A percentile compares a stretch with the other conserved stretches of the same genome.
These are phyloP conservation scores for Stephanodiscus triporus DNA, from an alignment of 108 stramenopile genomes.

Conservation along the genomic window DNA sequence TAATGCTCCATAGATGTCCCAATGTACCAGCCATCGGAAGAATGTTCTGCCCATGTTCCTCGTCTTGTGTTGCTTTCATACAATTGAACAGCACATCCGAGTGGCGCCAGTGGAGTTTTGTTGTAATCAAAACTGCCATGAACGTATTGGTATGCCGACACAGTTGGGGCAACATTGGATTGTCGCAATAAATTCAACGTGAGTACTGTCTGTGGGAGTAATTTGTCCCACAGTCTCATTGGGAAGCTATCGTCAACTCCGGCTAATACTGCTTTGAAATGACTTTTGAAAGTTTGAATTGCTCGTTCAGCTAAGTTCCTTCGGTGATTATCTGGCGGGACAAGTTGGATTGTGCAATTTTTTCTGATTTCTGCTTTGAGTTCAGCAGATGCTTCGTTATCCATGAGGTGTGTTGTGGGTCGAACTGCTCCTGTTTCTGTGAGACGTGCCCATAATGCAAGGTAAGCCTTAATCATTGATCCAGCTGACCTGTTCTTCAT, in stretches of 20 bases:
- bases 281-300: conserved; percentile 52
- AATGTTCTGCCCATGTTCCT: not conserved
- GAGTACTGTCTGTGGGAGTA: conserved; percentile 27
- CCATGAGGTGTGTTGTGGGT: not conserved
- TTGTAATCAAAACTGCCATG: conserved; percentile 48
- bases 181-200: not conserved
- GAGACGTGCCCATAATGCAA: not conserved
- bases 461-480: conserved; percentile 13
- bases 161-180: not conserved
- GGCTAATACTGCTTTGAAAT: conserved; percentile 46
- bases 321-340: conserved; percentile 27
- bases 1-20: not conserved
- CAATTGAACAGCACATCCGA: no score
- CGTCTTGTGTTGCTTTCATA: no score
- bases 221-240: conserved; percentile 25
- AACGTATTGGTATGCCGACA: conserved; percentile 21
- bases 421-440: not conserved
- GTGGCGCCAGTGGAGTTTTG: conserved; percentile 45
- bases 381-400: conserved; percentile 21
- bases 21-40: not conserved
- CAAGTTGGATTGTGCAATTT: not conserved
- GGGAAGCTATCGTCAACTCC: conserved; percentile 30
- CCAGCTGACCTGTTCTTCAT: no score
- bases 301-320: conserved; percentile 52
- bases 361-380: not conserved